A percentile compares a stretch with the other conserved stretches of the same genome.
These are phyloP conservation scores for Salix viminalis DNA, from an alignment of 345 rosid genomes.

Conservation along the genomic window DNA sequence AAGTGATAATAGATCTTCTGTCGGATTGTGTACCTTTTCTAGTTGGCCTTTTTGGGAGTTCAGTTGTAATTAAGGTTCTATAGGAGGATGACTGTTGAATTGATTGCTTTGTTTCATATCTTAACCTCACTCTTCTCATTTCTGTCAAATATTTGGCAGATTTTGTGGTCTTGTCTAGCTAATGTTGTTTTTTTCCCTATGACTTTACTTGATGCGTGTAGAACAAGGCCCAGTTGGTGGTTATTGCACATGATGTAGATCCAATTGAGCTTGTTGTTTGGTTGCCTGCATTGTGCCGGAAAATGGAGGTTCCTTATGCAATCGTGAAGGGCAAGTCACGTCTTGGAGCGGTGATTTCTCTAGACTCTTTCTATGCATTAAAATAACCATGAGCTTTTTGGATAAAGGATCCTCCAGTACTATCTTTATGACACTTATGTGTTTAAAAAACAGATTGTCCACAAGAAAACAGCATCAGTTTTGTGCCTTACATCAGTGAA, in stretches of 20 bases:
- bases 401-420: no score
- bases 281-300: constrained; percentile 82
- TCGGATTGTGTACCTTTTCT: background rate
- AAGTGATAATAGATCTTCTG: background rate
- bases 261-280: constrained; percentile 85
- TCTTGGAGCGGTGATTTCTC: constrained; percentile 51
- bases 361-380: background rate
- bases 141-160: background rate
- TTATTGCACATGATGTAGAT: constrained; percentile 82
- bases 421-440: no score
- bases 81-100: background rate
- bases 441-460: constrained; percentile 45
- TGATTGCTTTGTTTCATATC: background rate
- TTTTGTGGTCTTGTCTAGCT: background rate
- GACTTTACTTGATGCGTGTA: constrained; percentile 10
- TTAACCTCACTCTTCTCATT: background rate
- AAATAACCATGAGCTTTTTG: no score
- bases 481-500: constrained; percentile 72
- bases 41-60: background rate
- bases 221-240: constrained; percentile 75
- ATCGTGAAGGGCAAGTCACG: constrained; percentile 77
- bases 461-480: constrained; percentile 66
- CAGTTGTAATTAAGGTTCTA: background rate
- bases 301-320: constrained; percentile 85
- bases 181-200: background rate